These are phyloP conservation scores for Exophiala viscosa DNA, from an alignment of 2,329 filamentous ascomycete genomes.

Conservation along the genomic window DNA sequence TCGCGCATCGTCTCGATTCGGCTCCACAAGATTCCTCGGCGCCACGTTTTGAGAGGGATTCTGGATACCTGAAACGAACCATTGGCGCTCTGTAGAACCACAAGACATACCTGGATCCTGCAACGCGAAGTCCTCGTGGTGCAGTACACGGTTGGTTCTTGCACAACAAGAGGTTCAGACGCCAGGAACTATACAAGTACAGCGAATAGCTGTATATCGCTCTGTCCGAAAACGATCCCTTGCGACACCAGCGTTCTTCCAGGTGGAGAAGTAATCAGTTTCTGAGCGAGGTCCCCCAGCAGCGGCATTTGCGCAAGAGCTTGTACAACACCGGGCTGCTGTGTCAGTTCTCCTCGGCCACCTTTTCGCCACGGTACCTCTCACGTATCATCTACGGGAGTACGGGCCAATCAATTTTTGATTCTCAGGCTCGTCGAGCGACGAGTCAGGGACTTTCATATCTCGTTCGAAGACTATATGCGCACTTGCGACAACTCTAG, in stretches of 20 bases:
- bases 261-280: no score
- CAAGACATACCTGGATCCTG: neutral
- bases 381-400: slow-evolving; percentile 6
- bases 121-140: neutral
- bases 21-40: slow-evolving; percentile 17
- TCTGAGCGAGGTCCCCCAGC: neutral
- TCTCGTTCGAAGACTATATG: slow-evolving; percentile 15
- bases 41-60: slow-evolving; percentile 8
- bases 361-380: slow-evolving; percentile 5
- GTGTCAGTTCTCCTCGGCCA: slow-evolving; percentile 14
- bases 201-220: neutral
- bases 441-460: slow-evolving; percentile 13
- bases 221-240: no score
- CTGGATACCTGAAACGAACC: neutral
- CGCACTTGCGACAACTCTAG: slow-evolving; percentile 9
- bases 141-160: no score
- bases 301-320: slow-evolving; percentile 3
- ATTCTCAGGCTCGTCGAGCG: slow-evolving; percentile 6
- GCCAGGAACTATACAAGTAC: neutral
- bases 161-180: neutral
- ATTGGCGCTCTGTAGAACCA: neutral
- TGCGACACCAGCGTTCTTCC: no score
- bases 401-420: slow-evolving; percentile 12
- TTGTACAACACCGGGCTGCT: slow-evolving; percentile 18
- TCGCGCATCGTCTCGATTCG: slow-evolving; percentile 12